A percentile compares a stretch with the other conserved stretches of the same genome.
These are phyloP conservation scores for Carex pumila DNA, from an alignment of 176 grass and related monocot genomes.

Conservation along the genomic window DNA sequence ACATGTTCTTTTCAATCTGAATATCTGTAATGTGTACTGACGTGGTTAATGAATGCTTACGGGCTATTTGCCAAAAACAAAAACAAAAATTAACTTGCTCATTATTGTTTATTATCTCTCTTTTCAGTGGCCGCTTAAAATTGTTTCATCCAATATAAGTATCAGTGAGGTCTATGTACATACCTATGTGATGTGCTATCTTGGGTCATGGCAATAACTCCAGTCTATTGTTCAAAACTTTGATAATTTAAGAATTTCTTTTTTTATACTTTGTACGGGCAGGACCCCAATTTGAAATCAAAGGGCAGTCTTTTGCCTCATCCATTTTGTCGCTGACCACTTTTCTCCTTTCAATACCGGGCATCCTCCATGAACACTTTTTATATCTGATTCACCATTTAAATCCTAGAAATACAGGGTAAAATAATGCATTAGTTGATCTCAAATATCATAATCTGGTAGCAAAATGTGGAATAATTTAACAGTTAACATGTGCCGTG, in stretches of 20 bases:
- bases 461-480: background rate
- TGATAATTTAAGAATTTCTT: background rate
- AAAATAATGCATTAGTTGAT: background rate
- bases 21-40: too few relatives aligned
- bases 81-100: too few relatives aligned
- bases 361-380: constrained; percentile 76
- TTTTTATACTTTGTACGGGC: background rate
- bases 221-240: background rate
- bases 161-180: background rate
- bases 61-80: too few relatives aligned
- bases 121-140: background rate
- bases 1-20: too few relatives aligned
- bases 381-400: constrained; percentile 57
- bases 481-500: background rate
- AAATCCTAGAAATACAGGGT: constrained; percentile 41
- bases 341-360: constrained; percentile 85
- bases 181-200: constrained; percentile 4
- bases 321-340: constrained; percentile 98
- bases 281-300: constrained; percentile 22
- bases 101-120: background rate
- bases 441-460: background rate
- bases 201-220: background rate
- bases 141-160: background rate
- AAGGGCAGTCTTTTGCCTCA: constrained; percentile 69
- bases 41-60: too few relatives aligned